These are phyloP conservation scores for Aspergillus melleus DNA, from an alignment of 2,329 filamentous ascomycete genomes.

Conservation along the genomic window DNA sequence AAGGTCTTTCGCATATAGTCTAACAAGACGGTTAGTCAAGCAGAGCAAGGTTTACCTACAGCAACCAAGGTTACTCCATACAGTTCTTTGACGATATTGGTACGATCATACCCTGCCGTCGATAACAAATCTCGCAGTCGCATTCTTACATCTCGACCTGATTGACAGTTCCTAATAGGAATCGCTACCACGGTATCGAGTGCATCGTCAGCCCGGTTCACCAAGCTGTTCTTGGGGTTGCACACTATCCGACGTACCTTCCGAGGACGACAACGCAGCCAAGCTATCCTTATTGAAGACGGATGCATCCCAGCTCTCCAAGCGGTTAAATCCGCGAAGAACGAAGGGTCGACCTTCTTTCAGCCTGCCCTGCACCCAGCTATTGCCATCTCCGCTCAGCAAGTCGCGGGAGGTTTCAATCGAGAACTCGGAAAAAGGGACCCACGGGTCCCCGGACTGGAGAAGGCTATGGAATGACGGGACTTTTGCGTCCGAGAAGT, in stretches of 20 bases:
- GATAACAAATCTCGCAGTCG: constrained; percentile 32
- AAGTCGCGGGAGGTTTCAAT: constrained; percentile 9
- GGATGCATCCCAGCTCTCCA: constrained; percentile 27
- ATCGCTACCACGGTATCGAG: constrained; percentile 23
- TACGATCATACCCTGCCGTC: constrained; percentile 4
- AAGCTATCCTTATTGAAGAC: constrained; percentile 32
- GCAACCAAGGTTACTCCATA: constrained; percentile 22
- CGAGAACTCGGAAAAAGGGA: constrained; percentile 23
- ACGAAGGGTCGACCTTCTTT: constrained; percentile 35
- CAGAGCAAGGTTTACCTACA: neutral
- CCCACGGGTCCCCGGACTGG: constrained; percentile 14
- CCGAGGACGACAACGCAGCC: constrained; percentile 34
- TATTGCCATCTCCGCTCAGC: constrained; percentile 7
- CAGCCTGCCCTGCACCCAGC: constrained; percentile 32
- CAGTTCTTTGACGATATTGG: constrained; percentile 14
- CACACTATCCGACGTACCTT: constrained; percentile 21
- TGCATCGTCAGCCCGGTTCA: constrained; percentile 1
- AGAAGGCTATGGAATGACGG: constrained; percentile 14
- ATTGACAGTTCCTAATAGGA: constrained; percentile 36
- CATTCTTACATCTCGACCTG: constrained; percentile 34
- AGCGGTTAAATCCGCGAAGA: constrained; percentile 33
- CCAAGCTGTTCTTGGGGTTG: neutral
- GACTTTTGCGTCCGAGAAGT: constrained; percentile 1
- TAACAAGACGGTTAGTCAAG: constrained; percentile 22
- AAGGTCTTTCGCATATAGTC: constrained; percentile 37